Evolutionary conservation across 2,329 filamentous ascomycete genomes (phyloP), one percentile per base, ranked within the genome.

Genomic region (Penicillium sp.): DNA sequence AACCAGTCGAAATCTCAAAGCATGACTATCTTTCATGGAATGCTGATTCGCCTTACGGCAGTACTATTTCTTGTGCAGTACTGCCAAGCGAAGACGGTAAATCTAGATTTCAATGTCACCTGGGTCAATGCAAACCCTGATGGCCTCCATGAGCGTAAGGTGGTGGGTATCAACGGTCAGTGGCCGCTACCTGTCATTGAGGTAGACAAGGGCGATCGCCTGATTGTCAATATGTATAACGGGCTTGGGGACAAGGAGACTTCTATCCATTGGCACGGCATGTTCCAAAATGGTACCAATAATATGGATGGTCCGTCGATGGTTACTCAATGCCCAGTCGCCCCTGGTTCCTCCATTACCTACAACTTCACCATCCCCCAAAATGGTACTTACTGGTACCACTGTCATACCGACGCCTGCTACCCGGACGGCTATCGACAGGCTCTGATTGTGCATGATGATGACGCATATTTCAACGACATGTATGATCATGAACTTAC

Each of bases 231-330:
- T 33, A 79, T 91, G 50, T 77, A 84, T 63, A 93, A 93, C 65
- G 79, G 82, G 23, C 83, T 89, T 0, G 77, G 79, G 13, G 89
- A 91, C 63, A 72, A 83, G 63, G 83, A 81, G 13, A 88, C 87
- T 9, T 83, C 82, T 38, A 79, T 93, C 6, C 90, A 93, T 69
- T 93, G 89, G 71, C 90, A 93, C 64, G 90, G 90, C 17, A 81
- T 93, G 61, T 91, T 86, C 68, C 89, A 91, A 69, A 90, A 90
- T 63, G 88, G 88, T 12, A 89, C 88, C 0, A 90, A 86, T 58
- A 81, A 81, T 56, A 90, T 91, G 86, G 89, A 93, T 66, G 90
- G 89, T 0, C 83, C 88, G 1, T 79, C 85, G 0, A 87, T 84
- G 36, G 81, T 90, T 6, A 87, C 83, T 0, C 88, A 90, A 68